Conservation (phyloP, 2,329 filamentous ascomycete species). For the Pseudogymnoascus destructans region DNA sequence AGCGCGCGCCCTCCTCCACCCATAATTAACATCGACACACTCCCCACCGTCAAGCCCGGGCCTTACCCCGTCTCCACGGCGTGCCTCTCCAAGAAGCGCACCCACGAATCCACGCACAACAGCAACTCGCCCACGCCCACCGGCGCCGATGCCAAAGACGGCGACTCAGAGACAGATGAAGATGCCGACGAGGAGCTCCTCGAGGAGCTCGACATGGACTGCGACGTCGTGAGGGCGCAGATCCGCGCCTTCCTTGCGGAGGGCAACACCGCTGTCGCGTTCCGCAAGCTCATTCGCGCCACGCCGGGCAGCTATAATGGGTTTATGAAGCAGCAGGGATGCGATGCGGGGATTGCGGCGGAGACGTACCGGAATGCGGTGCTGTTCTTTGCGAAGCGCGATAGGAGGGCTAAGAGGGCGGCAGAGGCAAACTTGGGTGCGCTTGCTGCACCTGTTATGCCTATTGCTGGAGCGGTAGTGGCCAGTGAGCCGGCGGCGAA, state of each 20-base stretch:
- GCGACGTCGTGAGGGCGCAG: conserved; percentile 29
- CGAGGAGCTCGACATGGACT: conserved; percentile 16
- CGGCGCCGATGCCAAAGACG: conserved; percentile 11
- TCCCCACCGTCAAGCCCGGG: background rate
- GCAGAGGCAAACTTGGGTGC: conserved; percentile 10
- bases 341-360: conserved; percentile 26
- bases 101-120: background rate
- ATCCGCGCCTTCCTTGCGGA: conserved; percentile 31
- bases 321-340: conserved; percentile 38
- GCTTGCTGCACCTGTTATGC: background rate
- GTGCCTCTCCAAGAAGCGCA: conserved; percentile 1
- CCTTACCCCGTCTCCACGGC: background rate
- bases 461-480: background rate
- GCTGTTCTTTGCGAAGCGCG: conserved; percentile 37
- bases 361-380: conserved; percentile 29
- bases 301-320: conserved; percentile 27
- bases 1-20: background rate
- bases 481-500: background rate
- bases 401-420: conserved; percentile 29
- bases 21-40: background rate
- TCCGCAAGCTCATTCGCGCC: conserved; percentile 29
- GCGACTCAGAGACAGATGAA: conserved; percentile 15
- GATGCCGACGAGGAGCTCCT: conserved; percentile 11
- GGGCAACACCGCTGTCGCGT: conserved; percentile 33
- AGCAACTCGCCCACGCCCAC: background rate